Percentiles rank a stretch among this genome's conserved stretches.
These are phyloP conservation scores for Coniochaeta hoffmannii DNA, from an alignment of 2,329 filamentous ascomycete species.

Conservation along the genomic window DNA sequence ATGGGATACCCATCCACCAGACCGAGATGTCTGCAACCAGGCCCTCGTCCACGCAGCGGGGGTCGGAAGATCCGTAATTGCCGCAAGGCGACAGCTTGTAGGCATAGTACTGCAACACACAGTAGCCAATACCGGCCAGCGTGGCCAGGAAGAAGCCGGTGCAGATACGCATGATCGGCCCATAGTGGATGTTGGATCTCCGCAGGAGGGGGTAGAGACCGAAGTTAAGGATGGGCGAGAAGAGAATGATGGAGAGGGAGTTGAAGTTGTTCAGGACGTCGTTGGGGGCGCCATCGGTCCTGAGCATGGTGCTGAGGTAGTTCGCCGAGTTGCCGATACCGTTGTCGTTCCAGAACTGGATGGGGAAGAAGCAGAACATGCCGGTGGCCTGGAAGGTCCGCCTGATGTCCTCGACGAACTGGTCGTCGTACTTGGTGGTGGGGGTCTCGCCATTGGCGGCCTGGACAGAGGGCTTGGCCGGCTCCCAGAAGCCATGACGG, in stretches of 20 bases:
- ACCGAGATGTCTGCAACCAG: neutral
- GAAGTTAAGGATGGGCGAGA: slow-evolving; percentile 16
- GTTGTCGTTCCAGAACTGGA: slow-evolving; percentile 34
- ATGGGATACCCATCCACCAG: slow-evolving; percentile 2
- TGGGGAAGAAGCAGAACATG: slow-evolving; percentile 48
- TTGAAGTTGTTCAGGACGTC: slow-evolving; percentile 44
- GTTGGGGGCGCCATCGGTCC: slow-evolving; percentile 41
- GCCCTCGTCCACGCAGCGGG: neutral
- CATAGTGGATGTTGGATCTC: slow-evolving; percentile 33
- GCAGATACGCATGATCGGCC: slow-evolving; percentile 40
- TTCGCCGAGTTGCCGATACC: slow-evolving; percentile 41
- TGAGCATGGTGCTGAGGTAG: slow-evolving; percentile 39
- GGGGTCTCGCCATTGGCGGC: slow-evolving; percentile 30
- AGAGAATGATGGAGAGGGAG: slow-evolving; percentile 37
- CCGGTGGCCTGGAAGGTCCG: slow-evolving; percentile 53
- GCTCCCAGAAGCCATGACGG: slow-evolving; percentile 48
- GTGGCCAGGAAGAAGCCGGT: slow-evolving; percentile 42
- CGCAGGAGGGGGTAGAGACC: slow-evolving; percentile 37
- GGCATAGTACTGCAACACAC: slow-evolving; percentile 32
- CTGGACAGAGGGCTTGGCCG: slow-evolving; percentile 48
- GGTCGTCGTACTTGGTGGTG: slow-evolving; percentile 50
- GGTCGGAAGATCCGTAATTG: slow-evolving; percentile 20
- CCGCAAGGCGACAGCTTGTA: slow-evolving; percentile 35
- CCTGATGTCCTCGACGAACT: slow-evolving; percentile 58
- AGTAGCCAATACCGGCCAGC: slow-evolving; percentile 35